Base-by-base conservation (phyloP, 23 red algal species). In the Chondrus crispus region DNA sequence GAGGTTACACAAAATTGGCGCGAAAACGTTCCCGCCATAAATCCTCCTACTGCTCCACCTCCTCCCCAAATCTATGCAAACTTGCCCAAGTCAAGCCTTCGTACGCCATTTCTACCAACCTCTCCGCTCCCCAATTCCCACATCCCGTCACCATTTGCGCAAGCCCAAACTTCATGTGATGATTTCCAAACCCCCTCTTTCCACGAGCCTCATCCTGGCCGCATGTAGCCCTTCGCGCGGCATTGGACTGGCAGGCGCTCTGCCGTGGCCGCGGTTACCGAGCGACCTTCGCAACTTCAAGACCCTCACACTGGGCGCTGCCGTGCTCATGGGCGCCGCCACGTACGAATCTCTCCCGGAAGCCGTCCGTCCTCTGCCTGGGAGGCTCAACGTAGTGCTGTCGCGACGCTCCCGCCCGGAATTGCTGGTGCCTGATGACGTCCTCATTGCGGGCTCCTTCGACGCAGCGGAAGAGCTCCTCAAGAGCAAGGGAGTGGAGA, bases 341-440 rank as follows among this genome's bases (percentile, higher is more conserved):
- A 98, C 97, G 30, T 98, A 89, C 76, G 50, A 39, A 20, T 95
- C 91, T 5, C 43, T 98, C 3, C 97, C 97, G 12, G 22, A 43
- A 37, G 50, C 45, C 3, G 53, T 54, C 22, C 84, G 85, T 19
- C 97, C 97, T 3, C 69, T 98, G 28, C 89, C 82, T n/a, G 88
- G 82, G 35, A 84, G 97, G 1, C 66, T 96, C 44, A 98, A 98
- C 79, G 85, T 98, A 20, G 93, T 98, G 18, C 55, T 98, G 13
- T 80, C 93, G 2, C 76, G 69, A 30, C 33, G 79, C 26, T 53
- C 64, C 41, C 68, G 84, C 39, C 37, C 16, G 16, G 85, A 58
- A 52, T 51, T 80, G 2, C 68, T 45, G 11, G 53, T 19, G 37
- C 63, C 71, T 26, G 82, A 83, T 40, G 69, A 82, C 2, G 94